Evolutionary conservation across 169 alveolate species (phyloP), one percentile per base, ranked within the genome.

Genomic region (Cryptosporidium ryanae): DNA sequence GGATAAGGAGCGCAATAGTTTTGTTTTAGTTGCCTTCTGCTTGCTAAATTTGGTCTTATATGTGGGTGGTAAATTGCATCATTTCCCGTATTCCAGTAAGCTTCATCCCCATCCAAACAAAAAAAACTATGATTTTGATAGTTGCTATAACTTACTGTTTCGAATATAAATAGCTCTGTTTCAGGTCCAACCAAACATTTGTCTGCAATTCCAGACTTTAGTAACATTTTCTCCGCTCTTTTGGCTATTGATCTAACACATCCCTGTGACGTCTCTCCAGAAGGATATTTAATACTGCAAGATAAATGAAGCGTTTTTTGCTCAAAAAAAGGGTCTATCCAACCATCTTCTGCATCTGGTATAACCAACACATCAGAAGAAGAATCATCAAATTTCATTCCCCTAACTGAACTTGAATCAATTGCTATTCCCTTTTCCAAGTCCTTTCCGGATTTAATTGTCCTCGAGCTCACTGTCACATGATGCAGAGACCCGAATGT

Each of bases 161-260:
- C 95, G 63, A 92, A 93, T 25, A 92, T 70, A 89, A 92, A 93
- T 61, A 93, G 91, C 63, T 93, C 96, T 50, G 92, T 71, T 66
- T 93, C 96, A 17, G 93, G 93, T 3, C 96, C 96, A 43, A 93
- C 63, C 81, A 31, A 64, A 5, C 87, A 76, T 61, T 59, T 61
- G 43, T 76, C 87, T 10, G 87, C 87, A 5, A 76, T 61, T 18
- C 71, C 71, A 6, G 71, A 76, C 25, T 8, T 29, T 25, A 10
- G 23, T 13, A 76, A 31, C 29, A 59, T 49, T 57, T 76, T 71
- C 27, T 76, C 76, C 15, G 87, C 87, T 46, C 64, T 76, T 46
- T 76, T 59, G 25, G 87, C 64, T 34, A 76, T 76, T 17, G 87
- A 76, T 18, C 87, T 55, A 1, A 61, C 87, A 25, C 87, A 76